Conservation (phyloP, 2,329 filamentous ascomycete genomes). For the Microsporum audouinii region DNA sequence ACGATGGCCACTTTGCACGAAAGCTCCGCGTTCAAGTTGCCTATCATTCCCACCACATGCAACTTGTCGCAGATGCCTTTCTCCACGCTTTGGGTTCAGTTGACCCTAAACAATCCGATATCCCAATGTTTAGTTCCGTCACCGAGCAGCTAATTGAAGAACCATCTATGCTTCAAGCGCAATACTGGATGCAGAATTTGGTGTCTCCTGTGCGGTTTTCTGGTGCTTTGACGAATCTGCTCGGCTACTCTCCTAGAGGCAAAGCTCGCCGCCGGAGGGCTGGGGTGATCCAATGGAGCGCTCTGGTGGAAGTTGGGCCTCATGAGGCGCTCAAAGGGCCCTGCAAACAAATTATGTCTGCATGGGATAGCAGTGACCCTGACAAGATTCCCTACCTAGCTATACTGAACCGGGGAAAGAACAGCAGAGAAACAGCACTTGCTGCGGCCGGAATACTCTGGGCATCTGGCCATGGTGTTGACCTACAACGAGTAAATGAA, state of each 20-base stretch:
- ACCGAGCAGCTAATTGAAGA: slow-evolving; percentile 8
- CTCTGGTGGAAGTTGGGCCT: slow-evolving; percentile 22
- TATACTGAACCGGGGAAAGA: not conserved
- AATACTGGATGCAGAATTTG: slow-evolving; percentile 25
- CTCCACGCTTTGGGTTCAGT: not conserved
- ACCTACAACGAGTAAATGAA: slow-evolving; percentile 4
- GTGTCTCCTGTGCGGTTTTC: slow-evolving; percentile 21
- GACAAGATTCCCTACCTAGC: not conserved
- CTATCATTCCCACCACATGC: slow-evolving; percentile 21
- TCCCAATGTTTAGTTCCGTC: slow-evolving; percentile 14
- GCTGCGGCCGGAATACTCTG: slow-evolving; percentile 1
- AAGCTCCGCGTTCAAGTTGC: slow-evolving; percentile 15
- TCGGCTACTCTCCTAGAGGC: not conserved
- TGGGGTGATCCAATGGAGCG: too few relatives aligned
- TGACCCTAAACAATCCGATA: not conserved
- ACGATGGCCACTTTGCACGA: slow-evolving; percentile 14
- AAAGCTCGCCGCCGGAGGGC: not conserved
- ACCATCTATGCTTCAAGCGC: not conserved
- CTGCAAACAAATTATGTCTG: slow-evolving; percentile 15
- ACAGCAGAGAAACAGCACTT: not conserved
- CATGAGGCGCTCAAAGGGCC: slow-evolving; percentile 19
- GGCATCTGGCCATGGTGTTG: not conserved
- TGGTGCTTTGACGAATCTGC: not conserved
- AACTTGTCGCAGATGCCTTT: slow-evolving; percentile 11
- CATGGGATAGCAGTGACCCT: not conserved